Percentiles rank a stretch among this genome's conserved stretches.
phyloP scores from a whole-genome alignment of 208 protist species.

The Phytomonas sp. region DNA sequence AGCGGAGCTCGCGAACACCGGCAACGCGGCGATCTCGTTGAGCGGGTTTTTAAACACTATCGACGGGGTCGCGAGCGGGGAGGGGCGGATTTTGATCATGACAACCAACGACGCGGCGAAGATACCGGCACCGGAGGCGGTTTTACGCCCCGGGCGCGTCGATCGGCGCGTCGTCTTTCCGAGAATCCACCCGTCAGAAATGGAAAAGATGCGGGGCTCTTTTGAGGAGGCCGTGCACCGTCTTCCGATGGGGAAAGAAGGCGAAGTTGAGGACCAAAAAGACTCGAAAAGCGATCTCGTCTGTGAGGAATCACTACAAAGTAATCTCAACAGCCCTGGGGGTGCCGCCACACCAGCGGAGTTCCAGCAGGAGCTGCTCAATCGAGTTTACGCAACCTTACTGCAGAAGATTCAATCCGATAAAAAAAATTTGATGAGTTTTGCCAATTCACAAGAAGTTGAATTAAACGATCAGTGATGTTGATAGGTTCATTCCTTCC shows the following conservation, averaged over 20 bases:
- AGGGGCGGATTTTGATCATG: slow-evolving; percentile 92
- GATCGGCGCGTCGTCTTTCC: slow-evolving; percentile 68
- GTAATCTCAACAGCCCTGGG: background rate
- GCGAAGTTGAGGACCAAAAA: background rate
- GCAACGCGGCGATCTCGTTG: slow-evolving; percentile 72
- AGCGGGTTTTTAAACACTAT: slow-evolving; percentile 93
- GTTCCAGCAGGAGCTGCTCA: slow-evolving; percentile 38
- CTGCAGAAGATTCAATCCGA: background rate
- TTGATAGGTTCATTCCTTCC: too few species aligned
- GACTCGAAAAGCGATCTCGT: too few species aligned
- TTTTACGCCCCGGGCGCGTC: slow-evolving; percentile 91
- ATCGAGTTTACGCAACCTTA: slow-evolving; percentile 20
- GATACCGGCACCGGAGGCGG: slow-evolving; percentile 76
- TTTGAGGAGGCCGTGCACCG: slow-evolving; percentile 19
- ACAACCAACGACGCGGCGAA: slow-evolving; percentile 89
- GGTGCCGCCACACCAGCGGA: slow-evolving; percentile 22
- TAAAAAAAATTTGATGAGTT: slow-evolving; percentile 9
- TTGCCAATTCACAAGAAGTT: background rate
- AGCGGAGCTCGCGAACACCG: slow-evolving; percentile 19
- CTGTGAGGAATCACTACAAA: too few species aligned
- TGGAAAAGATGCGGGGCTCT: too few species aligned
- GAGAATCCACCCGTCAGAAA: slow-evolving; percentile 30
- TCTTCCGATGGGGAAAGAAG: background rate
- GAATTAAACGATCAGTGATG: too few species aligned
- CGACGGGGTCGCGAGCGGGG: slow-evolving; percentile 89